phyloP scores from a whole-genome alignment of 2,329 filamentous ascomycete species.

The Hypoxylon sp. region DNA sequence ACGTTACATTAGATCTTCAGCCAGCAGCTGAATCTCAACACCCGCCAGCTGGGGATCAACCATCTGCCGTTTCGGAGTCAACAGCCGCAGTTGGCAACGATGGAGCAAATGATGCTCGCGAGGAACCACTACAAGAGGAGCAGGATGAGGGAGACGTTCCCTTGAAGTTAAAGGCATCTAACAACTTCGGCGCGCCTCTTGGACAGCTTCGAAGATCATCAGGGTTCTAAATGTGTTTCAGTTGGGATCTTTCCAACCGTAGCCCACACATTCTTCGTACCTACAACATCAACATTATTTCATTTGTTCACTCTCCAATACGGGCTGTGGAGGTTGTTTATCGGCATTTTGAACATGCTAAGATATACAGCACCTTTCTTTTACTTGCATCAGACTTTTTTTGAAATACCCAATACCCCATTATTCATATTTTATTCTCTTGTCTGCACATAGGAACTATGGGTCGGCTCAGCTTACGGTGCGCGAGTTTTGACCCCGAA shows the following conservation, averaged over 20 bases:
- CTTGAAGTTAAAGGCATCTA: constrained; percentile 38
- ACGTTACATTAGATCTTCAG: too few species aligned
- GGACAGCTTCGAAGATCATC: constrained; percentile 34
- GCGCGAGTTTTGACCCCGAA: constrained; percentile 17
- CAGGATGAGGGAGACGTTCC: constrained; percentile 39
- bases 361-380: constrained; percentile 10
- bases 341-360: neutral
- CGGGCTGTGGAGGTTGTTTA: constrained; percentile 7
- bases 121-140: constrained; percentile 21
- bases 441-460: constrained; percentile 15
- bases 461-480: constrained; percentile 21
- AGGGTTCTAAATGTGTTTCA: neutral
- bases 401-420: constrained; percentile 37
- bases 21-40: too few species aligned
- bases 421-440: constrained; percentile 17
- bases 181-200: constrained; percentile 44
- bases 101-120: constrained; percentile 17
- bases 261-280: constrained; percentile 17
- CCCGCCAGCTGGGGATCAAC: constrained; percentile 16
- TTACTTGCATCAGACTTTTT: constrained; percentile 15
- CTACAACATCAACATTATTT: constrained; percentile 9
- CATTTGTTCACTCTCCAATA: constrained; percentile 14
- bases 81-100: constrained; percentile 18
- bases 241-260: neutral
- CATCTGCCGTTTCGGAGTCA: neutral